A percentile compares a stretch with the other conserved stretches of the same genome.
phyloP scores from a whole-genome alignment of 1,139 yeast genomes.

The Pichia kudriavzevii region DNA sequence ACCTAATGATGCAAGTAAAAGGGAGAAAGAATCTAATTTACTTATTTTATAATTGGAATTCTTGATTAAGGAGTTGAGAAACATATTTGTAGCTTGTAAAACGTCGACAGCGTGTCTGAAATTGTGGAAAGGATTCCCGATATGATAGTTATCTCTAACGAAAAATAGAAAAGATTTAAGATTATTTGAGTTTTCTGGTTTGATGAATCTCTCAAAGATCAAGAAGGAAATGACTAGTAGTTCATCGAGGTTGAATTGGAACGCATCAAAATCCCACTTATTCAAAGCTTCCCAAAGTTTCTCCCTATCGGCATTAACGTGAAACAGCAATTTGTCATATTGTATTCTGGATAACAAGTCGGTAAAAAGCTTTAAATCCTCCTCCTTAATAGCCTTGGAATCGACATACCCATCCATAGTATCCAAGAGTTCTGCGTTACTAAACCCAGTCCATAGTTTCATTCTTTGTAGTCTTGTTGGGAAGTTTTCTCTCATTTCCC shows the following conservation, averaged over 20 bases:
- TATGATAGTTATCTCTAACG: conserved; percentile 70
- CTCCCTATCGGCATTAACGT: no score
- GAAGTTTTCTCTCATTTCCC: conserved; percentile 5
- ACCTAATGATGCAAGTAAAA: conserved; percentile 80
- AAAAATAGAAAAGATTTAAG: conserved; percentile 41
- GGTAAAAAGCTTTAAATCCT: conserved; percentile 6
- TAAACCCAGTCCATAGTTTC: conserved; percentile 50
- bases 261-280: conserved; percentile 59
- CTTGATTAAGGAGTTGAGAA: conserved; percentile 36
- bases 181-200: conserved; percentile 1
- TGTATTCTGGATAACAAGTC: conserved; percentile 5
- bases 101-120: conserved; percentile 96
- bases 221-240: conserved; percentile 52
- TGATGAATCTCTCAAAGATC: conserved; percentile 40
- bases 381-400: conserved; percentile 23
- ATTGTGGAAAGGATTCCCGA: conserved; percentile 87
- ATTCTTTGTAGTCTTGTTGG: conserved; percentile 37
- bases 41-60: conserved; percentile 15
- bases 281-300: conserved; percentile 27
- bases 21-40: conserved; percentile 28
- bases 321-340: neutral
- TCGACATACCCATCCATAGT: conserved; percentile 21
- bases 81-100: conserved; percentile 77
- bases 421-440: conserved; percentile 25
- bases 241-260: conserved; percentile 60